Evolutionary conservation across 768 basidiomycete species (phyloP).

Genomic region (Amanita fuliginea): DNA sequence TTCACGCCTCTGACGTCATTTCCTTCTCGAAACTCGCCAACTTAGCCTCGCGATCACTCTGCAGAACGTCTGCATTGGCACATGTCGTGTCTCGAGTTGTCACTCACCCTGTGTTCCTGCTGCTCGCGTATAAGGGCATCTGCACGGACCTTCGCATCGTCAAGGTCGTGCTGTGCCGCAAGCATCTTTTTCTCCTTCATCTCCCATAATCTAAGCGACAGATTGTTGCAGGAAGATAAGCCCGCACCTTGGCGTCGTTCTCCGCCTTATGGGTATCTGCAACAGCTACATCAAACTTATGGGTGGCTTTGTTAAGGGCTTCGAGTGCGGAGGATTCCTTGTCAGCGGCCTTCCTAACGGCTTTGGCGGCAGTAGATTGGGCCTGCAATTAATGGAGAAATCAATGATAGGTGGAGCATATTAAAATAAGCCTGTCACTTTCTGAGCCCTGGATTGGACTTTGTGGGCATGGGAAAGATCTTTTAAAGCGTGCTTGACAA

Average conservation of each 20-base stretch:
- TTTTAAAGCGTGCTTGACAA: constrained; percentile 41
- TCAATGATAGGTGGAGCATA: background rate
- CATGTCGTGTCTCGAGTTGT: background rate
- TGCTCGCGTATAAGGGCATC: constrained; percentile 3
- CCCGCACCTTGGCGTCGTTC: constrained; percentile 29
- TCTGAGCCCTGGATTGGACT: constrained; percentile 36
- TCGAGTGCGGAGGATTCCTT: constrained; percentile 40
- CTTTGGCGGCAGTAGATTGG: constrained; percentile 31
- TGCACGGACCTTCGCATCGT: background rate
- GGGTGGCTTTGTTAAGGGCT: constrained; percentile 39
- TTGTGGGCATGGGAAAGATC: constrained; percentile 45
- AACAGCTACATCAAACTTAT: constrained; percentile 38
- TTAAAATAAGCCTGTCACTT: constrained; percentile 21
- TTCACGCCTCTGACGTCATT: background rate
- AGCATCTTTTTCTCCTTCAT: background rate
- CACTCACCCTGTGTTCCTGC: constrained; percentile 1
- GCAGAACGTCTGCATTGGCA: background rate
- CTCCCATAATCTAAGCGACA: background rate
- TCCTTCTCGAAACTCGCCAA: background rate
- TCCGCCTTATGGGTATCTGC: constrained; percentile 30
- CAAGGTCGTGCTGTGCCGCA: background rate
- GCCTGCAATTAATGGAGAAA: constrained; percentile 19
- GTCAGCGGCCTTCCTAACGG: constrained; percentile 31
- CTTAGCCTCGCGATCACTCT: background rate
- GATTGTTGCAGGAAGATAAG: background rate